Base-by-base conservation (phyloP, 1,284 basidiomycete species). In the Apiotrichum montevideense region DNA sequence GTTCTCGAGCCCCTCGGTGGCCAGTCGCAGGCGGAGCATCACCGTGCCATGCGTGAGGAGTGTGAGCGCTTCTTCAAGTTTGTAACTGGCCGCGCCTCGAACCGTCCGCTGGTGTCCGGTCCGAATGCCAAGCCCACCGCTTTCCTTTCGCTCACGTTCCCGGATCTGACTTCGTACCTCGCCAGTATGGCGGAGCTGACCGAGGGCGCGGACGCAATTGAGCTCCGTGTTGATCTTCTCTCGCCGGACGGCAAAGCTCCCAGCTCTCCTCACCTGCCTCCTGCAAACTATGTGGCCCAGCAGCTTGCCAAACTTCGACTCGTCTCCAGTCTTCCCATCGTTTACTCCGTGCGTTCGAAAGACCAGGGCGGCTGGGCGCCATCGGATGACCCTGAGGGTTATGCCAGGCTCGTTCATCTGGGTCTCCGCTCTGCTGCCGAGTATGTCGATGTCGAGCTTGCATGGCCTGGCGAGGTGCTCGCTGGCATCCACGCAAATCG, bases 291-390 rank as follows among this genome's bases (percentile, higher is more conserved):
- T 70, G 91, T 98, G 43, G 81, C 85, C 11, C 80, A 83, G 46
- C 96, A 98, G 71, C 78, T 98, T 44, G 83, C 90, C 0, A 82
- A 85, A 1, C 79, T 98, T 10, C 85, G 92, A 44, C 85, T 87
- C 52, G 81, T 81, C 11, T 89, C 90, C 1, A 79, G 81, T 2
- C 81, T 98, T 3, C 95, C 96, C 0, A 85, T 98, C 63, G 86
- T 98, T 55, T 98, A 87, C 79, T 96, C 94, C 0, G 88, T 96
- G 33, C 82, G 95, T 32, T 94, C 91, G 3, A 81, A 83, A 35
- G 83, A 87, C 1, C 94, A 98, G 74, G 95, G 95, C 44, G 95
- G 96, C 6, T 84, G 87, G 46, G 95, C 93, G 81, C 93, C 94
- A 0, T 88, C 95, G 67, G 79, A 82, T 40, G 83, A 84, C 0